Percentiles rank a stretch among this genome's conserved stretches.
phyloP scores from a whole-genome alignment of 2,329 filamentous ascomycete genomes.

The Septoria petroselini region DNA sequence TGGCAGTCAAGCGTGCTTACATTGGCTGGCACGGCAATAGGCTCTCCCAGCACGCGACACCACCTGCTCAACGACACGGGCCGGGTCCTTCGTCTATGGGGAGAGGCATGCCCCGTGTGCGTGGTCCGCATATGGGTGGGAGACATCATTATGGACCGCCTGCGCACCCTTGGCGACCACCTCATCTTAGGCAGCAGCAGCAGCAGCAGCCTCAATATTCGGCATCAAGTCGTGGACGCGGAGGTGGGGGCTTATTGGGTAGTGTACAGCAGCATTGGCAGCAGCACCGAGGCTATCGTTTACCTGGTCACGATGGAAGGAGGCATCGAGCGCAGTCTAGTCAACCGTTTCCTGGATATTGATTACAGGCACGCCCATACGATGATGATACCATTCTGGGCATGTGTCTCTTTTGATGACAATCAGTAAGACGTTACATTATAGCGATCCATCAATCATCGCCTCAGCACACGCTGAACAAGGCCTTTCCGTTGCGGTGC shows the following conservation, averaged over 20 bases:
- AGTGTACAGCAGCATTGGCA: slow-evolving; percentile 9
- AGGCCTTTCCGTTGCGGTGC: not conserved
- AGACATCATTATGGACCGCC: slow-evolving; percentile 4
- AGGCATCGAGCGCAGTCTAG: not conserved
- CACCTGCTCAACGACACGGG: not conserved
- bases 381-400: too few relatives aligned
- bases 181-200: too few relatives aligned
- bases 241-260: not conserved
- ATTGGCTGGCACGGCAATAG: too few relatives aligned
- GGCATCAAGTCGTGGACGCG: too few relatives aligned
- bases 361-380: too few relatives aligned
- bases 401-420: too few relatives aligned
- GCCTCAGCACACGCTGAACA: not conserved
- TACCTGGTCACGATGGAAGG: slow-evolving; percentile 5
- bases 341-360: slow-evolving; percentile 6
- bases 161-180: too few relatives aligned
- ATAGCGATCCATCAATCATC: not conserved
- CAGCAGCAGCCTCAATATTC: too few relatives aligned
- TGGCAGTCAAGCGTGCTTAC: too few relatives aligned
- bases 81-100: not conserved
- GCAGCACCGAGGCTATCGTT: slow-evolving; percentile 1
- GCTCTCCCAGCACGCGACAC: not conserved
- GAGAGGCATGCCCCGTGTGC: not conserved
- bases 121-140: not conserved
- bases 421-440: too few relatives aligned